Percentiles rank a stretch among this genome's conserved stretches.
Conservation (phyloP, 306 rosid species). For the Vigna angularis region DNA sequence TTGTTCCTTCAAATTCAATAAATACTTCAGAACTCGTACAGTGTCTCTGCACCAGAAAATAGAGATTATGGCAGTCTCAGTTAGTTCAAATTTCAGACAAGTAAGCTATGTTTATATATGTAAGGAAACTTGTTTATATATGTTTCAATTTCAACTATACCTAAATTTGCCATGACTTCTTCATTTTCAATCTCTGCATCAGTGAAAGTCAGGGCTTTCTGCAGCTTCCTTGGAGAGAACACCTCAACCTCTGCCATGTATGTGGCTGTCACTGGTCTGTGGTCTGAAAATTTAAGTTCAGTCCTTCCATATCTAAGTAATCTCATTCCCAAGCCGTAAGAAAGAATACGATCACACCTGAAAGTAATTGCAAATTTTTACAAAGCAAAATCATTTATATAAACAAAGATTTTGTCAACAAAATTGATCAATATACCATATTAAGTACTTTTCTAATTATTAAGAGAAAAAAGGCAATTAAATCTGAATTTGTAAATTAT, state of each 20-base stretch:
- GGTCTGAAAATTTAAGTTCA: conserved; percentile 84
- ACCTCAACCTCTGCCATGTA: conserved; percentile 88
- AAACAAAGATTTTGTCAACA: background rate
- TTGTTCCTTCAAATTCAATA: conserved; percentile 27
- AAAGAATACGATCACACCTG: conserved; percentile 96
- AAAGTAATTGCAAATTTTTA: conserved; percentile 23
- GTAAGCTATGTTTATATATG: too few species aligned
- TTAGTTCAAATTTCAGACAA: too few species aligned
- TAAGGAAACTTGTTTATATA: too few species aligned
- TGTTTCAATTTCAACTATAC: conserved; percentile 30
- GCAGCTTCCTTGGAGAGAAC: conserved; percentile 79
- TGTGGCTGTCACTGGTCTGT: conserved; percentile 91
- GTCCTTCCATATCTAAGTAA: conserved; percentile 63
- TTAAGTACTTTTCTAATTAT: background rate
- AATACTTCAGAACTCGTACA: conserved; percentile 44
- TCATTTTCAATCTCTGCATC: conserved; percentile 86
- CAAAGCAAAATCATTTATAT: background rate
- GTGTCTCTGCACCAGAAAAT: conserved; percentile 52
- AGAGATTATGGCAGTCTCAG: background rate
- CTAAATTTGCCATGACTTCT: conserved; percentile 47
- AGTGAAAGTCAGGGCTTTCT: conserved; percentile 78
- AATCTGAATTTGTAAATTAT: background rate
- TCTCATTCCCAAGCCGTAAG: conserved; percentile 75
- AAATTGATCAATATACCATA: background rate
- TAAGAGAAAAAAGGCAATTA: background rate